Conservation (phyloP, 1,284 basidiomycete genomes). For the Cystobasidium slooffiae region DNA sequence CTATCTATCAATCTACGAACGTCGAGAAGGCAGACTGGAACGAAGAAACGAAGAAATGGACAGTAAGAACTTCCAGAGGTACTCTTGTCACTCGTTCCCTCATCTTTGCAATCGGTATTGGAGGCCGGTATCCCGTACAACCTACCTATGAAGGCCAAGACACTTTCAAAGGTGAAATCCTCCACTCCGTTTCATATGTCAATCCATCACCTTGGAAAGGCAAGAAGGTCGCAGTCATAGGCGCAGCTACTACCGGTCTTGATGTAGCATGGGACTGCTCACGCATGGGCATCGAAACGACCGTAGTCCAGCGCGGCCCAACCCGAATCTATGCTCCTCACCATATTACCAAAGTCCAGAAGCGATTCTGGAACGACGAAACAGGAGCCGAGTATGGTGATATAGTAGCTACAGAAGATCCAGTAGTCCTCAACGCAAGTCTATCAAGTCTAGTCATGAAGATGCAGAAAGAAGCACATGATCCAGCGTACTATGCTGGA, state of each 20-base stretch:
- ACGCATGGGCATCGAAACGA: constrained; percentile 4
- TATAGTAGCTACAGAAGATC: constrained; percentile 35
- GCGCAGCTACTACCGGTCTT: constrained; percentile 27
- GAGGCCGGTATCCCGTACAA: constrained; percentile 6
- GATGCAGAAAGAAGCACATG: constrained; percentile 20
- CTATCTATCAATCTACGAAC: constrained; percentile 19
- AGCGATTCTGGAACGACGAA: constrained; percentile 26
- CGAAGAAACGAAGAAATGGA: constrained; percentile 18
- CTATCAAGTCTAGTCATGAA: constrained; percentile 14
- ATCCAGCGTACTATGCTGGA: constrained; percentile 26
- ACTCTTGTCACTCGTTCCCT: constrained; percentile 19
- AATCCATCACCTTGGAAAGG: constrained; percentile 31
- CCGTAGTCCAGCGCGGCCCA: constrained; percentile 35
- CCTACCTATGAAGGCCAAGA: constrained; percentile 28
- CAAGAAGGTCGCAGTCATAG: constrained; percentile 31
- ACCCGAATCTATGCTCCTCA: constrained; percentile 23
- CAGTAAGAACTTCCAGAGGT: constrained; percentile 13
- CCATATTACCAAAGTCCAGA: constrained; percentile 14
- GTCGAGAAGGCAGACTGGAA: constrained; percentile 20
- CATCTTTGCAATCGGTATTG: constrained; percentile 38
- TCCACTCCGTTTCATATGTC: constrained; percentile 24
- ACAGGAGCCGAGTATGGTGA: constrained; percentile 22
- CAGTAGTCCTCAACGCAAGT: constrained; percentile 7
- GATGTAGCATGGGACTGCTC: constrained; percentile 34
- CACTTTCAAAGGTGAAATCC: constrained; percentile 18